Conservation (phyloP, 306 rosid species). For the Pterocarpus santalinus region DNA sequence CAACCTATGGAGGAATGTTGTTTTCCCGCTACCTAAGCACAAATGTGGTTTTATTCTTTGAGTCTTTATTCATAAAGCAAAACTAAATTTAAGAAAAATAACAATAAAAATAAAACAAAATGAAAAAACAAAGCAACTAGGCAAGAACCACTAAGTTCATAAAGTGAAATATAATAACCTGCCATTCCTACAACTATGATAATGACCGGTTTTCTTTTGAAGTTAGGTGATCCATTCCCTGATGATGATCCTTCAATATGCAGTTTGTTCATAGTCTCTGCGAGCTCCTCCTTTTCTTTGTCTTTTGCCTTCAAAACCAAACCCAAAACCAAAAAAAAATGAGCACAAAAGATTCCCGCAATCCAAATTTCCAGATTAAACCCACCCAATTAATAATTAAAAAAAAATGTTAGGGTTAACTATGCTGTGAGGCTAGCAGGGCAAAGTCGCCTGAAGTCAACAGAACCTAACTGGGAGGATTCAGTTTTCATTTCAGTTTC, state of each 20-base stretch:
- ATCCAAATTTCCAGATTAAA: constrained; percentile 9
- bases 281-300: constrained; percentile 66
- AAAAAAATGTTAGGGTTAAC: constrained; percentile 31
- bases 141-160: neutral
- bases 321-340: constrained; percentile 16
- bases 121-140: neutral
- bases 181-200: constrained; percentile 95
- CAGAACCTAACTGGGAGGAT: neutral
- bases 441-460: constrained; percentile 17
- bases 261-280: constrained; percentile 68
- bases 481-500: neutral
- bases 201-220: constrained; percentile 84
- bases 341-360: constrained; percentile 16
- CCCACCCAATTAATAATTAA: neutral
- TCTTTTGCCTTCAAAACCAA: constrained; percentile 57
- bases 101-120: neutral
- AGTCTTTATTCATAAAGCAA: constrained; percentile 20
- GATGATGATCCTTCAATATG: constrained; percentile 73
- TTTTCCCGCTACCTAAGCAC: constrained; percentile 88
- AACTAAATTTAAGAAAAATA: neutral
- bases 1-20: constrained; percentile 81
- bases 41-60: constrained; percentile 29
- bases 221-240: constrained; percentile 54
- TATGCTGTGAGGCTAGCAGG: neutral
- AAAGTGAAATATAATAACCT: constrained; percentile 53